Evolutionary conservation across 129 eudicot species (phyloP).

Genomic region (Silybum marianum): DNA sequence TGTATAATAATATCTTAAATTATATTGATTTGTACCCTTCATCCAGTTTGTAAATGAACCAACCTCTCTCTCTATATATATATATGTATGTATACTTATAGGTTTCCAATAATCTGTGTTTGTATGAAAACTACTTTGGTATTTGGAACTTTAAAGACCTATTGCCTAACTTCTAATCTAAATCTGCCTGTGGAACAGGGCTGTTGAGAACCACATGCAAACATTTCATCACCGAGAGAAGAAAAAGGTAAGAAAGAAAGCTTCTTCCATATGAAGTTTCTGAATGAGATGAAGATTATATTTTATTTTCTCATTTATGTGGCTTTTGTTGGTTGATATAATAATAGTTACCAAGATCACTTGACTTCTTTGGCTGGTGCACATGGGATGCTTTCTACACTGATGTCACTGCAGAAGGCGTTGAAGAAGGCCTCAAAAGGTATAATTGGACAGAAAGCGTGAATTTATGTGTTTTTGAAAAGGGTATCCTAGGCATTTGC

Average conservation of each 20-base stretch:
- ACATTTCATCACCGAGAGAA: slow-evolving; percentile 83
- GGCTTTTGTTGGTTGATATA: slow-evolving; percentile 20
- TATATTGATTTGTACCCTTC: too few relatives aligned
- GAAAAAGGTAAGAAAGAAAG: slow-evolving; percentile 62
- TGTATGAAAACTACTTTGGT: neutral
- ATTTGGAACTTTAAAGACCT: neutral
- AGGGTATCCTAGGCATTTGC: too few relatives aligned
- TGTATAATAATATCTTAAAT: too few relatives aligned
- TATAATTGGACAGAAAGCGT: too few relatives aligned
- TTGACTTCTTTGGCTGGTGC: slow-evolving; percentile 99
- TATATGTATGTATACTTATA: too few relatives aligned
- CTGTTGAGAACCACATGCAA: slow-evolving; percentile 87
- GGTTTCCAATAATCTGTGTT: neutral
- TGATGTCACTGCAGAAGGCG: slow-evolving; percentile 94
- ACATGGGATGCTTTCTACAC: slow-evolving; percentile 99
- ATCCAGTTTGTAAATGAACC: too few relatives aligned
- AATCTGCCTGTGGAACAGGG: slow-evolving; percentile 49
- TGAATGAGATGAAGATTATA: neutral
- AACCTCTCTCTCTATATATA: too few relatives aligned
- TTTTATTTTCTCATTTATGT: neutral
- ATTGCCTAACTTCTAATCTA: neutral
- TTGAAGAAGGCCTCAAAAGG: slow-evolving; percentile 90
- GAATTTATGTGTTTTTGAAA: too few relatives aligned
- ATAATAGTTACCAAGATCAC: slow-evolving; percentile 67
- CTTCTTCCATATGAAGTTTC: neutral